phyloP scores from a whole-genome alignment of 1,139 yeast species.

The Kodamaea suecica region DNA sequence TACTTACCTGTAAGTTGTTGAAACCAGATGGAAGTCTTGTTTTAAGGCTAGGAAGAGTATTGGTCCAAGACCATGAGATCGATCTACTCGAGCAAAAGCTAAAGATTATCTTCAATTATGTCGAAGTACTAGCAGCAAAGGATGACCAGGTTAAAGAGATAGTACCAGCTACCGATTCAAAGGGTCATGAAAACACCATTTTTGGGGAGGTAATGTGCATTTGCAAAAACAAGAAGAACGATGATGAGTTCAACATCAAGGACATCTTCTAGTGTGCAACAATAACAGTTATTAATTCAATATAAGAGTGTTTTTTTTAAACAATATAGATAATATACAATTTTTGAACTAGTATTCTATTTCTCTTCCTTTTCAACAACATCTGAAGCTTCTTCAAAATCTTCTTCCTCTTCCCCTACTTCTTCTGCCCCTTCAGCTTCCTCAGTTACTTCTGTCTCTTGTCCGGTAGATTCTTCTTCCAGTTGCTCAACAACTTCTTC shows the following conservation, averaged over 20 bases:
- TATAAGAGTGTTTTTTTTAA: background rate
- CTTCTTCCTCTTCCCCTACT: slow-evolving; percentile 13
- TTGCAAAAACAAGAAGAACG: slow-evolving; percentile 47
- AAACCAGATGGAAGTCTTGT: slow-evolving; percentile 70
- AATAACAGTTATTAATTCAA: background rate
- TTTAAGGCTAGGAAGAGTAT: slow-evolving; percentile 69
- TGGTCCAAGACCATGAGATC: slow-evolving; percentile 51
- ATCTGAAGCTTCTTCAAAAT: slow-evolving; percentile 20
- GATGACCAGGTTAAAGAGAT: slow-evolving; percentile 2
- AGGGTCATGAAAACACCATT: background rate
- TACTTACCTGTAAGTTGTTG: slow-evolving; percentile 67
- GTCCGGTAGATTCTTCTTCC: slow-evolving; percentile 15
- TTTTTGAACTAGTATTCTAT: too few species aligned
- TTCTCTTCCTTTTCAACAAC: slow-evolving; percentile 6
- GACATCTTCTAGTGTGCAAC: slow-evolving; percentile 9
- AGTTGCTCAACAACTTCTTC: slow-evolving; percentile 12
- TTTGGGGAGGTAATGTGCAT: slow-evolving; percentile 45
- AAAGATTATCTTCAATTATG: slow-evolving; percentile 48
- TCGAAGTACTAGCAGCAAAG: slow-evolving; percentile 11
- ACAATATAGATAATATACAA: too few species aligned
- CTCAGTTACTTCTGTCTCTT: slow-evolving; percentile 13
- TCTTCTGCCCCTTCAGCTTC: slow-evolving; percentile 18
- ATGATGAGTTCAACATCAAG: slow-evolving; percentile 35
- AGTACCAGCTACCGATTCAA: background rate
- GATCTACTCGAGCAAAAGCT: slow-evolving; percentile 54